A percentile compares a stretch with the other conserved stretches of the same genome.
Evolutionary conservation across 768 basidiomycete genomes (phyloP).

Genomic region (Russula griseocarnosa): DNA sequence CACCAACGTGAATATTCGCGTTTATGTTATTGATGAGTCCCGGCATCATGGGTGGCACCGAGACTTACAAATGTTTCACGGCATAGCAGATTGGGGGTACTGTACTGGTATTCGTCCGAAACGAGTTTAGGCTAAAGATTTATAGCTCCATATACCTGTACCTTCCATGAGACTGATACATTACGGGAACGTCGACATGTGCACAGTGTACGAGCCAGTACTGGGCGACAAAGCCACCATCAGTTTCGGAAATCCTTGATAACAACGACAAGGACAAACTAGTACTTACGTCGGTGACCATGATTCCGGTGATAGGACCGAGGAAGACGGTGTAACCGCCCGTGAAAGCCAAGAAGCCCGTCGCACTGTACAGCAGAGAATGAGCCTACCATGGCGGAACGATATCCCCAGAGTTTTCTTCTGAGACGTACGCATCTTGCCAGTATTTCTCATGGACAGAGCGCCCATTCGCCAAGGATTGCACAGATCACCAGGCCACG

Average conservation of each 20-base stretch:
- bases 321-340: constrained; percentile 79
- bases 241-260: background rate
- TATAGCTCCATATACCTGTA: constrained; percentile 77
- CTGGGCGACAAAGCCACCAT: constrained; percentile 33
- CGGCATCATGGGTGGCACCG: constrained; percentile 68
- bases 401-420: constrained; percentile 25
- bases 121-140: constrained; percentile 10
- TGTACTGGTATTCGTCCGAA: constrained; percentile 35
- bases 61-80: constrained; percentile 48
- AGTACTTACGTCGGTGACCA: constrained; percentile 48
- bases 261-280: background rate
- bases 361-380: constrained; percentile 39
- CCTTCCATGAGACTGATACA: constrained; percentile 76
- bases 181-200: constrained; percentile 74
- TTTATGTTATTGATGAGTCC: constrained; percentile 77
- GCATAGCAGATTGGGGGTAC: too few relatives aligned
- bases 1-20: constrained; percentile 55
- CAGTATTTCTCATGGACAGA: constrained; percentile 84
- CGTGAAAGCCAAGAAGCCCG: constrained; percentile 74
- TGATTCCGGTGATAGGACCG: too few relatives aligned
- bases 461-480: constrained; percentile 75
- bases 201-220: constrained; percentile 75
- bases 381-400: background rate
- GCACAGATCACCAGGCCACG: constrained; percentile 75
- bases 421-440: constrained; percentile 36